A percentile compares a stretch with the other conserved stretches of the same genome.
phyloP scores from a whole-genome alignment of 495 filamentous ascomycete genomes.

The Penicilliopsis zonata region DNA sequence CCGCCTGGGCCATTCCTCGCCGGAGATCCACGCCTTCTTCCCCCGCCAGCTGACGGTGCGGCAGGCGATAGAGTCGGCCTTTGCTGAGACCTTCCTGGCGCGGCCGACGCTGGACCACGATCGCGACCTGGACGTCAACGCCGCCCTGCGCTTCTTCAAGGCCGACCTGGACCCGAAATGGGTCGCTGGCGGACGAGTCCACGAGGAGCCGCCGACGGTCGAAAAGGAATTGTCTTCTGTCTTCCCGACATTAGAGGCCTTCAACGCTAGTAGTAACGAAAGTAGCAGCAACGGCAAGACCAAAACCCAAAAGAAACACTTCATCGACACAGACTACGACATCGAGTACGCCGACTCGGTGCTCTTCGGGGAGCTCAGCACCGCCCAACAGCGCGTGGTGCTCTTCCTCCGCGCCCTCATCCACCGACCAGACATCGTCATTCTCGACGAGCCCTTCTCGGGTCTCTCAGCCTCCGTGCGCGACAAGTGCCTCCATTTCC shows the following conservation, averaged over 20 bases:
- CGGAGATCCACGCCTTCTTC: constrained; percentile 89
- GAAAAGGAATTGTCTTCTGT: neutral
- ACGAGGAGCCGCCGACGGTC: constrained; percentile 6
- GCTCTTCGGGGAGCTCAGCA: constrained; percentile 60
- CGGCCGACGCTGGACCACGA: constrained; percentile 48
- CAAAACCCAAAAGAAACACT: constrained; percentile 1
- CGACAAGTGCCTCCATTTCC: constrained; percentile 71
- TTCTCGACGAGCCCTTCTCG: constrained; percentile 88
- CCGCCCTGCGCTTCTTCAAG: constrained; percentile 61
- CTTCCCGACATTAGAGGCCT: too few relatives aligned
- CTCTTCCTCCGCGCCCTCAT: constrained; percentile 79
- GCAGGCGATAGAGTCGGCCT: constrained; percentile 68
- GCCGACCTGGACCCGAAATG: constrained; percentile 52
- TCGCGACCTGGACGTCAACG: constrained; percentile 44
- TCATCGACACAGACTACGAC: constrained; percentile 12
- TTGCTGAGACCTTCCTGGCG: constrained; percentile 73
- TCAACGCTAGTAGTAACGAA: too few relatives aligned
- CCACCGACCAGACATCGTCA: constrained; percentile 73
- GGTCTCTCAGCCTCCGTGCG: constrained; percentile 76
- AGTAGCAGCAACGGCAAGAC: constrained; percentile 10
- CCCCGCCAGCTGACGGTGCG: constrained; percentile 66
- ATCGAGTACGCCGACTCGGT: constrained; percentile 59
- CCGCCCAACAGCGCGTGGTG: constrained; percentile 69
- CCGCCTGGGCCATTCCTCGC: constrained; percentile 82
- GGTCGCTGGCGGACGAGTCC: neutral